Base-by-base conservation (phyloP, 2,329 filamentous ascomycete genomes). In the Coniochaeta sp. region DNA sequence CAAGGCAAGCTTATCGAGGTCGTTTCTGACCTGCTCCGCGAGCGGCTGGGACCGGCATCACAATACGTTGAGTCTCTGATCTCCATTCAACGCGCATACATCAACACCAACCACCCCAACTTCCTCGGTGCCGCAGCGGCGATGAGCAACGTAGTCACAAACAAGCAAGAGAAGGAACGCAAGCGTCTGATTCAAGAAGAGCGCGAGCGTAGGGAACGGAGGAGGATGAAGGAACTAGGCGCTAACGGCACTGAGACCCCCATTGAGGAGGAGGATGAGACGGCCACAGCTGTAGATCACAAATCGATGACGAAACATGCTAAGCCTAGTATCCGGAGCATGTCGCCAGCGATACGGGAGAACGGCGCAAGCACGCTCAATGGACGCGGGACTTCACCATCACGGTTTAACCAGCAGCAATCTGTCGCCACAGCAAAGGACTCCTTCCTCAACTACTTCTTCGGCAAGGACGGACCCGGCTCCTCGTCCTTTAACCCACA, bases 61-160 rank as follows among this genome's bases (percentile, higher is more conserved):
- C 79, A 73, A 50, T 99, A 99, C 60, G 94, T 99, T 40, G 94
- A 96, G 69, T 97, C 92, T 35, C 78, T 99, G 56, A 99, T 99
- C 58, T 87, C 94, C 24, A 99, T 99, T 55, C 94, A 99, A 71
- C 83, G 94, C 59, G 94, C 94, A 18, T 99, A 99, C 71, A 97
- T 99, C 73, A 99, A 99, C 74, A 99, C 94, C 38, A 99, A 99
- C 65, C 94, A 99, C 67, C 94, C 94, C 48, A 99, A 99, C 70
- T 99, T 99, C 74, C 82, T 97, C 14, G 94, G 94, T 42, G 94
- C 94, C 14, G 92, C 94, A 20, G 92, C 91, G 31, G 94, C 94
- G 56, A 99, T 99, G 94, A 92, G 90, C 59, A 91, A 94, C 47
- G 92, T 99, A 46, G 95, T 99, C 55, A 89, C 83, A 64, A 92